Base-by-base conservation (phyloP, 73 alveolate genomes). In the Blepharisma japonicum region DNA sequence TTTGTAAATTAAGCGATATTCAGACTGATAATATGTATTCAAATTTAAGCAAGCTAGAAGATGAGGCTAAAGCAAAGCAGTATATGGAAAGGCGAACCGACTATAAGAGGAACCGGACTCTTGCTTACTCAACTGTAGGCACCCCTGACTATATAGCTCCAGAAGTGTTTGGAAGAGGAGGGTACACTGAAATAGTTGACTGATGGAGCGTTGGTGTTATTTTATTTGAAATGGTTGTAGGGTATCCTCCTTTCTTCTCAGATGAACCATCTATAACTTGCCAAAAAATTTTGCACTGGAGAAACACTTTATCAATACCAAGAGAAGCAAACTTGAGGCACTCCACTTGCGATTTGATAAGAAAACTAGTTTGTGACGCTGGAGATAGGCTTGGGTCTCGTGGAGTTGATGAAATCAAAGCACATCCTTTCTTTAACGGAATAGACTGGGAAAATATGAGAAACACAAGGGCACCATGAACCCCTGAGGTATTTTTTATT, bases 131-230 rank as follows among this genome's bases (percentile, higher is more conserved):
- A 8, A 76, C 86, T 46, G 85, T 95, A 0, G 99, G 99, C 51
- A 95, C 99, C 6, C 99, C 99, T 6, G 99, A 95, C 86, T 95
- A 95, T 67, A 95, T 95, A 5, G 99, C 99, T 0, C 99, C 99
- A 0, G 99, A 95, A 86, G 98, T 95, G 20, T 93, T 95, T 68
- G 96, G 98, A 21, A 72, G 93, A 48, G 72, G 88, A 82, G 95
- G 96, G 9, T 83, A 83, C 49, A 77, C 51, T 83, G 89, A 83
- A 45, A 83, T 80, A 6, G 94, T 94, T 18, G 99, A 95, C 83
- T 95, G 97, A 94, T 91, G 97, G 95, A 87, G 95, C 71, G 84
- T 91, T 23, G 97, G 97, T 47, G 97, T 90, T 46, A 91, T 91
- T 45, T 78, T 91, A 66, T 91, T 91, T 79, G 97, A 91, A 82